phyloP scores from a whole-genome alignment of 257 asterid species.

The Galeopsis tetrahit region DNA sequence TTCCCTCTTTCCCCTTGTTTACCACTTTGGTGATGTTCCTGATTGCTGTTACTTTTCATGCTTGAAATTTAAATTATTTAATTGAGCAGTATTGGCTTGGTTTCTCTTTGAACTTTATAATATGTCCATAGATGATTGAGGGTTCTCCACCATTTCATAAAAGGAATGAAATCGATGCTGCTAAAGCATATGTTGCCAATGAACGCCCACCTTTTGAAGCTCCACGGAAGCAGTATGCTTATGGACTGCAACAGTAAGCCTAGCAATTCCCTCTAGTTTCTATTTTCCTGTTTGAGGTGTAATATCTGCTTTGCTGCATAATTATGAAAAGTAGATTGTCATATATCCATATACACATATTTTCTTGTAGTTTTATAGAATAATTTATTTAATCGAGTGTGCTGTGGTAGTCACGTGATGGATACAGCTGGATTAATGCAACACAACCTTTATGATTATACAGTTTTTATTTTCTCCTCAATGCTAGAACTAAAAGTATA shows the following conservation, averaged over 20 bases:
- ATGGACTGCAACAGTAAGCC: constrained; percentile 77
- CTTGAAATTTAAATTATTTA: constrained; percentile 10
- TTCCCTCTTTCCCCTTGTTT: neutral
- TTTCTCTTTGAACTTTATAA: constrained; percentile 8
- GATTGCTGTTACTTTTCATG: constrained; percentile 25
- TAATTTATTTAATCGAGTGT: neutral
- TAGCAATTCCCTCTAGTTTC: constrained; percentile 16
- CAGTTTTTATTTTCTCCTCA: neutral
- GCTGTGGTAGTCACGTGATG: neutral
- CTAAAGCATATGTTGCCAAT: constrained; percentile 70
- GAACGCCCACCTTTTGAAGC: constrained; percentile 89
- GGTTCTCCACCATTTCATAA: constrained; percentile 70
- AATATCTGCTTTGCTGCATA: neutral
- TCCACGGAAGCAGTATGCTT: constrained; percentile 60
- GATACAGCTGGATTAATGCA: neutral
- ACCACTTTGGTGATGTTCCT: constrained; percentile 7
- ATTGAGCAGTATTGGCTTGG: constrained; percentile 19
- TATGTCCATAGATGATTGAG: constrained; percentile 74
- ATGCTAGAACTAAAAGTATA: neutral
- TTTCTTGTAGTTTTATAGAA: too few species aligned
- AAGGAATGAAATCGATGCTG: constrained; percentile 67
- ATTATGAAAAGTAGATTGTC: neutral
- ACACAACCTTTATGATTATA: neutral
- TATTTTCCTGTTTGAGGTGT: constrained; percentile 24
- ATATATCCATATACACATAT: neutral